Percentiles rank a stretch among this genome's conserved stretches.
Evolutionary conservation across 495 filamentous ascomycete species (phyloP).

Genomic region (Cladorrhinum samala): DNA sequence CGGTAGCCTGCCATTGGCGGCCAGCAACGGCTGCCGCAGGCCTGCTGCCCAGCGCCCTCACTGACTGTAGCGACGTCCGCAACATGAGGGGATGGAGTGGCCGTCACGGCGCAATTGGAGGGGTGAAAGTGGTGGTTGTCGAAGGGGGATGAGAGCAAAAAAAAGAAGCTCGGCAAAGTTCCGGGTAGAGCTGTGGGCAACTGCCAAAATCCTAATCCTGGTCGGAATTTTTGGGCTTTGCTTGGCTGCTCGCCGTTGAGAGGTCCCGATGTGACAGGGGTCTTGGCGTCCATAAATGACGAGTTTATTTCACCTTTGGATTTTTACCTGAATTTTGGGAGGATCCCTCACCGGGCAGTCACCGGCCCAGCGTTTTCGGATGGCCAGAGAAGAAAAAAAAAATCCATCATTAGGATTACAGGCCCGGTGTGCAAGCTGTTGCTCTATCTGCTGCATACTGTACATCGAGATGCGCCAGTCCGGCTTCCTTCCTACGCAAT

Average conservation of each 20-base stretch:
- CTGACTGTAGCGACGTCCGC: slow-evolving; percentile 57
- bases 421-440: slow-evolving; percentile 27
- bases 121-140: slow-evolving; percentile 20
- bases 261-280: no score
- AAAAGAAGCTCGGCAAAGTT: slow-evolving; percentile 38
- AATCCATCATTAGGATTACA: slow-evolving; percentile 10
- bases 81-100: slow-evolving; percentile 58
- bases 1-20: slow-evolving; percentile 52
- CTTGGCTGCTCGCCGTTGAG: no score
- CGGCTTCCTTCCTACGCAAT: neutral
- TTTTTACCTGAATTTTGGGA: neutral
- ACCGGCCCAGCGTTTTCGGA: no score
- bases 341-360: neutral
- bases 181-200: slow-evolving; percentile 20
- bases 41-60: slow-evolving; percentile 47
- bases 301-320: neutral
- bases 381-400: neutral
- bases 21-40: slow-evolving; percentile 39
- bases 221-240: no score
- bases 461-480: slow-evolving; percentile 17
- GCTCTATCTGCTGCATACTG: slow-evolving; percentile 31
- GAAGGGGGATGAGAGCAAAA: slow-evolving; percentile 35
- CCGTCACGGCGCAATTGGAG: slow-evolving; percentile 35
- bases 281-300: neutral
- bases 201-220: slow-evolving; percentile 15